phyloP scores from a whole-genome alignment of 305 asterid genomes.

The Fraxinus floribunda region DNA sequence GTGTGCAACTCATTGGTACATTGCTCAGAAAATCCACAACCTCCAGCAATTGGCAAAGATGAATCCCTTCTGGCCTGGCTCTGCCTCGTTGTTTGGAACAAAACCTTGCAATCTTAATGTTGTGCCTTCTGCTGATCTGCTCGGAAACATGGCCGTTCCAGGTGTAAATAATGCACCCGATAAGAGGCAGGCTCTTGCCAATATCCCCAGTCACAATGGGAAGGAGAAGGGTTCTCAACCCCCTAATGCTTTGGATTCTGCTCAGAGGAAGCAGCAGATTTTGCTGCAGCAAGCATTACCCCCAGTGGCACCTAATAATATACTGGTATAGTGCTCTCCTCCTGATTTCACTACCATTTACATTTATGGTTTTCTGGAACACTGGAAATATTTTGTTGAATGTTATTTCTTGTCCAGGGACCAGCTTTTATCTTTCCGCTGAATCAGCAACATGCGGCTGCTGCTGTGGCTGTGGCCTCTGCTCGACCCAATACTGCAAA shows the following conservation, averaged over 20 bases:
- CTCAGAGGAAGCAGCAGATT: slow-evolving; percentile 79
- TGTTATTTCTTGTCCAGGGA: slow-evolving; percentile 41
- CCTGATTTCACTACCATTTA: neutral
- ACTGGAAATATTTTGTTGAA: neutral
- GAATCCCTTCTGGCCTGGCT: slow-evolving; percentile 71
- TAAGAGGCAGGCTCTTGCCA: slow-evolving; percentile 48
- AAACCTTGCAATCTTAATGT: slow-evolving; percentile 49
- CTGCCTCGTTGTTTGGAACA: slow-evolving; percentile 56
- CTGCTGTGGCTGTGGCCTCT: slow-evolving; percentile 53
- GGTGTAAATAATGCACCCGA: slow-evolving; percentile 46
- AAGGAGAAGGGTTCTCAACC: slow-evolving; percentile 70
- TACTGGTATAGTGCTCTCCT: slow-evolving; percentile 49
- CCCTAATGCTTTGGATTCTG: slow-evolving; percentile 47
- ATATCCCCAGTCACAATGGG: slow-evolving; percentile 38
- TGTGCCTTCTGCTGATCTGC: slow-evolving; percentile 51
- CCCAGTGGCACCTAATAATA: slow-evolving; percentile 65
- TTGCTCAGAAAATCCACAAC: slow-evolving; percentile 73
- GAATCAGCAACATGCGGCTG: slow-evolving; percentile 76
- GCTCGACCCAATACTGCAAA: slow-evolving; percentile 47
- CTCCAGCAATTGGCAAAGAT: slow-evolving; percentile 79
- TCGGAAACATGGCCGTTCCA: slow-evolving; percentile 43
- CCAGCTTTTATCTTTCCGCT: slow-evolving; percentile 88
- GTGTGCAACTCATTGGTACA: slow-evolving; percentile 93
- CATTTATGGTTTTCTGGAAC: neutral
- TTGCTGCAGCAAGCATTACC: slow-evolving; percentile 85